Evolutionary conservation across 176 grass and related monocot species (phyloP), one percentile per base, ranked within the genome.

Genomic region (Melocanna baccifera): DNA sequence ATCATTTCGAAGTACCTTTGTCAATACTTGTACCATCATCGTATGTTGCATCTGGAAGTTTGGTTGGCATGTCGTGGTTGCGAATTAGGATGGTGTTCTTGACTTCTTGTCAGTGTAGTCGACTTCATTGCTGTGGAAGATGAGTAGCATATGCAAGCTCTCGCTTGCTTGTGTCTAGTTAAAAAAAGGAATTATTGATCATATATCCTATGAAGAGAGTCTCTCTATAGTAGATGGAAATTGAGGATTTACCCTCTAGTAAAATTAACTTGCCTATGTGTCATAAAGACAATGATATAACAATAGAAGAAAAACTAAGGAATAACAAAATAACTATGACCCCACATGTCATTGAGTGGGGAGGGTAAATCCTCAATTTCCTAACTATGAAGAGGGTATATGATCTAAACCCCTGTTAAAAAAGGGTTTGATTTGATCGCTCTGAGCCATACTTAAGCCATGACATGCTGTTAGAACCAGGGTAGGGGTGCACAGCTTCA

Each of bases 61-160:
- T 78, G 57, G 79, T 51, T 83, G 79, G 29, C 37, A 83, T 57
- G 84, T 90, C 79, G 67, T 79, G 57, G 12, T 56, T 86, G 10
- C 65, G 28, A 78, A 86, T 70, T 67, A 86, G 84, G 73, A 72
- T 30, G 11, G 39, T n/a, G 73, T 86, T 73, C 11, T 65, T 43
- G 14, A 78, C 84, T 86, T 73, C 11, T 65, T 43, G 14, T 83
- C 84, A 58, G 73, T 72, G 63, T 63, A 18, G 64, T 82, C 81
- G 20, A 77, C 67, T 64, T 77, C 39, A 55, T 71, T 76, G 11
- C 51, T 7, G 71, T 19, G 69, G 77, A 62, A 56, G 71, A 84
- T 53, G 53, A 76, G 28, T 25, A 62, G 9, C 20, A 71, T 52
- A 63, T 81, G 42, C 43, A 78, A 61, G 41, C 9, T 13, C 73